Conservation (phyloP, 2,329 filamentous ascomycete genomes). For the Calonectria pteridis region DNA sequence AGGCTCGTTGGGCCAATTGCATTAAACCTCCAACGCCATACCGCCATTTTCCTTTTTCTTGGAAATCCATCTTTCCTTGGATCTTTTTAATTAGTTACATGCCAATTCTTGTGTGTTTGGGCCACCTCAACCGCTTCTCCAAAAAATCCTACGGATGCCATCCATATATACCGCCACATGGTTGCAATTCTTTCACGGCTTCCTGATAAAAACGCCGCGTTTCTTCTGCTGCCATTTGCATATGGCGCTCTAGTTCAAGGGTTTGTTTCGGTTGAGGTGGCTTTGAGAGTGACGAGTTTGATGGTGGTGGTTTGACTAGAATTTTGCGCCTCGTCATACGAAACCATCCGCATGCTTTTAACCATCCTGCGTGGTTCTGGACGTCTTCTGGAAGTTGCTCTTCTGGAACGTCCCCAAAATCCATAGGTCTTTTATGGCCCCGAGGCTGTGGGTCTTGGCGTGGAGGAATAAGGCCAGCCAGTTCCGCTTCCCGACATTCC, state of each 20-base stretch:
- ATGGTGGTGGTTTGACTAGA: neutral
- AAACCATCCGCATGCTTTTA: slow-evolving; percentile 54
- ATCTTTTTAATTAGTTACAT: neutral
- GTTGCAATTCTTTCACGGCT: slow-evolving; percentile 14
- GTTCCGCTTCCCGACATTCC: slow-evolving; percentile 24
- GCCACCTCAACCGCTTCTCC: neutral
- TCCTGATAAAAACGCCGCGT: slow-evolving; percentile 36
- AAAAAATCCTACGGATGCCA: neutral
- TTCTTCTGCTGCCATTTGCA: slow-evolving; percentile 39
- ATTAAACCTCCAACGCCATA: neutral
- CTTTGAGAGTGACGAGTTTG: neutral
- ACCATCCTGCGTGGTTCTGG: slow-evolving; percentile 58
- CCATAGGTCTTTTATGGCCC: slow-evolving; percentile 43
- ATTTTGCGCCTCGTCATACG: slow-evolving; percentile 45
- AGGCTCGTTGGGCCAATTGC: neutral
- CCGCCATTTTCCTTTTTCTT: neutral
- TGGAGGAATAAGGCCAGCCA: slow-evolving; percentile 26
- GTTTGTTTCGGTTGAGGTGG: neutral
- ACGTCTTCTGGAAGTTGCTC: slow-evolving; percentile 60
- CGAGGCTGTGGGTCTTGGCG: slow-evolving; percentile 47
- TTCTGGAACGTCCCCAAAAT: slow-evolving; percentile 54
- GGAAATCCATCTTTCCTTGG: neutral
- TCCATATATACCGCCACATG: neutral
- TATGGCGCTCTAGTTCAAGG: slow-evolving; percentile 17
- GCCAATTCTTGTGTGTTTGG: neutral